Evolutionary conservation across 441 rosid species (phyloP), one percentile per base, ranked within the genome.

Genomic region (Erysimum cheiri): DNA sequence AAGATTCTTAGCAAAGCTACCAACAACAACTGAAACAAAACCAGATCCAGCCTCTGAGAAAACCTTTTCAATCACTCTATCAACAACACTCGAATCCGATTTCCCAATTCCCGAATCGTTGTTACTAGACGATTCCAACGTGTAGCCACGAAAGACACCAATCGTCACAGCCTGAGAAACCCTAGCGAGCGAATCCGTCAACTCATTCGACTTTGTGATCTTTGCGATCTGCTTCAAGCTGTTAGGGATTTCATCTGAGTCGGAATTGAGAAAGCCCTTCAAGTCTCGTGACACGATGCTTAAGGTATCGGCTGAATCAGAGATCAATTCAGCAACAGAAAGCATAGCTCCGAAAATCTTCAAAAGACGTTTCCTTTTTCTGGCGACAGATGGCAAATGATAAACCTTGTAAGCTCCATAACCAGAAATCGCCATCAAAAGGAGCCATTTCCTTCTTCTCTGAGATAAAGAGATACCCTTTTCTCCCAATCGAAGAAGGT

Each of bases 1-100:
- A 73, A 94, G 78, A 83, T 90, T 94, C 85, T 83, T 83, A 1
- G 99, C 96, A 70, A 94, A 90, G 77, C 98, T 94, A 77, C 96
- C 97, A 17, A 84, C 87, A 32, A 94, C 80, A 28, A 82, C 88
- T 0, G 99, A 94, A 32, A 85, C 82, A 75, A 94, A 92, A 0
- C 97, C 99, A 33, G 93, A 71, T 22, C 94, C 99, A 6, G 87
- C 72, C 3, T 77, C 60, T 0, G 99, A 88, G 60, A 92, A 82
- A 66, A 92, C 49, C 80, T 76, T 84, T 52, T 90, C 98, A 80
- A 85, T 80, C 11, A 90, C 81, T 82, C 67, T 85, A 76, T 88
- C 86, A 36, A 84, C 66, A 52, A 80, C 70, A 77, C 83, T 78
- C 0, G 80, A 54, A 61, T 68, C 78, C 9, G 26, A 70, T 33